Conservation (phyloP, 1,139 yeast species). For the Eremothecium coryli region DNA sequence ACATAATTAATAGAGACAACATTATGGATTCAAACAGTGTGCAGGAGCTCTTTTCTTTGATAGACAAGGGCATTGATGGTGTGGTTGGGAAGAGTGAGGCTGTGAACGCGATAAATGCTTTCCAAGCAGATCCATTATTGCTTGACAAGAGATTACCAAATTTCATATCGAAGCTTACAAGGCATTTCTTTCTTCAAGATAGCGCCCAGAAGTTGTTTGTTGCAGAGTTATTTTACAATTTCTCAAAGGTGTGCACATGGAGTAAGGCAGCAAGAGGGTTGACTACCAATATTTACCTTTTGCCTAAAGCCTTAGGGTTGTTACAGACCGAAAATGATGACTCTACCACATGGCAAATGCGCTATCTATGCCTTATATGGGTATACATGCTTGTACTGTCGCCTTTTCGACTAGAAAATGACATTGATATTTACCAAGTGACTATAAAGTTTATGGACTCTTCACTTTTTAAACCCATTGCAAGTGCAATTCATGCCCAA, state of each 20-base stretch:
- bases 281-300: conserved; percentile 47
- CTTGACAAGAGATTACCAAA: conserved; percentile 37
- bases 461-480: conserved; percentile 38
- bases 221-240: conserved; percentile 40
- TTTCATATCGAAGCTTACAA: conserved; percentile 32
- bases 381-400: conserved; percentile 55
- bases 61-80: conserved; percentile 8
- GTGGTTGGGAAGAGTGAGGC: conserved; percentile 7
- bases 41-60: conserved; percentile 7
- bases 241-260: conserved; percentile 58
- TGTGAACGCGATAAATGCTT: conserved; percentile 34
- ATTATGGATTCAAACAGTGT: conserved; percentile 10
- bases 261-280: conserved; percentile 51
- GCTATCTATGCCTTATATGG: conserved; percentile 63
- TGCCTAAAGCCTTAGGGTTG: conserved; percentile 32
- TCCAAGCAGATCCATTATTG: conserved; percentile 48
- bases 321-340: conserved; percentile 22
- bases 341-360: conserved; percentile 41
- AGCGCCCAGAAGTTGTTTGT: conserved; percentile 8
- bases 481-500: conserved; percentile 26
- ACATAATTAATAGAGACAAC: too few relatives aligned
- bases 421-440: conserved; percentile 34
- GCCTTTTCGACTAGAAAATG: conserved; percentile 53
- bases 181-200: conserved; percentile 24
- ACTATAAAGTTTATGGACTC: conserved; percentile 32